These are phyloP conservation scores for Triticum aestivum DNA, from an alignment of 176 grass and related monocot genomes.

Conservation along the genomic window IWGSC_CS_RefSeq_v2.1 NC_057809.1:184887321-184887820, in stretches of 20 bases:
- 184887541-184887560: constrained; percentile 95
- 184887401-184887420: constrained; percentile 79
- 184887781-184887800: constrained; percentile 96
- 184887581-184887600: constrained; percentile 79
- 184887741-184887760: constrained; percentile 84
- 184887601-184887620: constrained; percentile 75
- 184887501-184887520: constrained; percentile 98
- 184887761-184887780: constrained; percentile 89
- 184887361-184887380: constrained; percentile 83
- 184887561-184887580: constrained; percentile 90
- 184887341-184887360: constrained; percentile 73
- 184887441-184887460: constrained; percentile 79
- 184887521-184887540: constrained; percentile 93
- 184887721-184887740: constrained; percentile 86
- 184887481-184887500: constrained; percentile 89
- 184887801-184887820: constrained; percentile 90
- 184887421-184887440: constrained; percentile 98
- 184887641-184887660: constrained; percentile 55
- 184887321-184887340: constrained; percentile 76
- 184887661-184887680: constrained; percentile 73
- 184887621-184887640: constrained; percentile 74
- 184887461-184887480: constrained; percentile 60
- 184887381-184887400: constrained; percentile 80
- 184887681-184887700: constrained; percentile 85
- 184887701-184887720: constrained; percentile 62